phyloP scores from a whole-genome alignment of 2,329 filamentous ascomycete genomes.

The Pseudogymnoascus sp. region DNA sequence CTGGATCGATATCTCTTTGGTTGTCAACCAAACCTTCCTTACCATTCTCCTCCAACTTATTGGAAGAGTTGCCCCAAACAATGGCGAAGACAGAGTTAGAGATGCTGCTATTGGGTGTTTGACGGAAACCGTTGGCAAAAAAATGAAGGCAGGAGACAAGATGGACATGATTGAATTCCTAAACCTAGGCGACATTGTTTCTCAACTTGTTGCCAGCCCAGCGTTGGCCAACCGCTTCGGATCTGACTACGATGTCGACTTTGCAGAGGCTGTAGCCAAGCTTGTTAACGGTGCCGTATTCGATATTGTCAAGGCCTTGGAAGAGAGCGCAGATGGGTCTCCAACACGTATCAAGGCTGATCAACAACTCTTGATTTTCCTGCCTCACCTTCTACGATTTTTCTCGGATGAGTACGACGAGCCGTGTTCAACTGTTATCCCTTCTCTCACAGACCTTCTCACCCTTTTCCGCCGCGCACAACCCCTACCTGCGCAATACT shows the following conservation, averaged over 20 bases:
- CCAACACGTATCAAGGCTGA: conserved; percentile 67
- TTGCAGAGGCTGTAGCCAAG: conserved; percentile 91
- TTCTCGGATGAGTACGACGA: conserved; percentile 98
- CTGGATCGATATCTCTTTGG: conserved; percentile 94
- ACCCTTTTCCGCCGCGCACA: conserved; percentile 80
- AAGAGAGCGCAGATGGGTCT: conserved; percentile 53
- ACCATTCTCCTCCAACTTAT: conserved; percentile 78
- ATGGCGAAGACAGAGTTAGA: conserved; percentile 68
- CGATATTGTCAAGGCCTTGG: conserved; percentile 80
- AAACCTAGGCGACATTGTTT: conserved; percentile 76
- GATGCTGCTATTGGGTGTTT: conserved; percentile 91
- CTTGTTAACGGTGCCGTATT: conserved; percentile 84
- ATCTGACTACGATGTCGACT: conserved; percentile 84
- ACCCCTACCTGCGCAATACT: conserved; percentile 64
- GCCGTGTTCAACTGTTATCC: conserved; percentile 91
- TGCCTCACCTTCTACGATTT: conserved; percentile 83
- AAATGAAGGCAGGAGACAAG: conserved; percentile 93
- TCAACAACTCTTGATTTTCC: conserved; percentile 71
- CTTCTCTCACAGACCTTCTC: conserved; percentile 83
- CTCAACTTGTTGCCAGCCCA: conserved; percentile 76
- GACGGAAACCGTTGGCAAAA: conserved; percentile 93
- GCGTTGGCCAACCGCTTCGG: conserved; percentile 73
- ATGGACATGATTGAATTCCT: conserved; percentile 88
- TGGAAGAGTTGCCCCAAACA: conserved; percentile 57
- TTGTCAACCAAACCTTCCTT: conserved; percentile 86